These are phyloP conservation scores for Quillaja saponaria DNA, from an alignment of 306 rosid genomes.

Conservation along the genomic window DNA sequence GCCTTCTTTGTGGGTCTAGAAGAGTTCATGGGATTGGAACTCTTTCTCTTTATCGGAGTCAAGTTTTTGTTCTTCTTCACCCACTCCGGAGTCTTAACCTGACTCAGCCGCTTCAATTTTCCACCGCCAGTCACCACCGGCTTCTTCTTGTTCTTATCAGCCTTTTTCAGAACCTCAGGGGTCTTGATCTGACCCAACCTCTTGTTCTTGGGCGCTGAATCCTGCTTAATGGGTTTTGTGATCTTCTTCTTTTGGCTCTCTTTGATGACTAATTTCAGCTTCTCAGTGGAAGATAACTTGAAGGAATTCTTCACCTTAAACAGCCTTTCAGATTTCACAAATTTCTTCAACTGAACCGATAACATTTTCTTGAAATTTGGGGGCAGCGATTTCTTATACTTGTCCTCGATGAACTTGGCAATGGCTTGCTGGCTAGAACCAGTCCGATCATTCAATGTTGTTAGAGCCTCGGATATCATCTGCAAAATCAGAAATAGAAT, in stretches of 20 bases:
- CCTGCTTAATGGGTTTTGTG: too few relatives aligned
- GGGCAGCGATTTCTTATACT: constrained; percentile 30
- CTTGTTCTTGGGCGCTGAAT: constrained; percentile 31
- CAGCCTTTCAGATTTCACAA: constrained; percentile 36
- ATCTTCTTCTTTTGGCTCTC: not conserved
- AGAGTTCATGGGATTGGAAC: not conserved
- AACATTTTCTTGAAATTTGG: constrained; percentile 26
- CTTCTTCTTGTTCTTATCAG: constrained; percentile 4
- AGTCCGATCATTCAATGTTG: constrained; percentile 25
- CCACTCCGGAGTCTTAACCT: constrained; percentile 30
- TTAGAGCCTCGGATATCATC: constrained; percentile 37
- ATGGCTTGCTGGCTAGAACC: constrained; percentile 42
- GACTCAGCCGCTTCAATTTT: constrained; percentile 33
- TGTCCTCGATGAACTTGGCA: constrained; percentile 32
- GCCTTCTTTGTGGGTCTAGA: constrained; percentile 24
- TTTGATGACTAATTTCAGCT: constrained; percentile 1
- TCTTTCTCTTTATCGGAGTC: constrained; percentile 30
- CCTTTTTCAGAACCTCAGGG: constrained; percentile 27
- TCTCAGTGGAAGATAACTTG: constrained; percentile 29
- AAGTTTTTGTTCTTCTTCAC: constrained; percentile 26
- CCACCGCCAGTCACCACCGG: not conserved
- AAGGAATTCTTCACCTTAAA: constrained; percentile 37
- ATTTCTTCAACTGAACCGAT: constrained; percentile 35
- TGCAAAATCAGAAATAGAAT: not conserved
- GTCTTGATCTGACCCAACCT: constrained; percentile 34